A percentile compares a stretch with the other conserved stretches of the same genome.
phyloP scores from a whole-genome alignment of 108 stramenopile genomes.

The Nannochloropsis oceanica region DNA sequence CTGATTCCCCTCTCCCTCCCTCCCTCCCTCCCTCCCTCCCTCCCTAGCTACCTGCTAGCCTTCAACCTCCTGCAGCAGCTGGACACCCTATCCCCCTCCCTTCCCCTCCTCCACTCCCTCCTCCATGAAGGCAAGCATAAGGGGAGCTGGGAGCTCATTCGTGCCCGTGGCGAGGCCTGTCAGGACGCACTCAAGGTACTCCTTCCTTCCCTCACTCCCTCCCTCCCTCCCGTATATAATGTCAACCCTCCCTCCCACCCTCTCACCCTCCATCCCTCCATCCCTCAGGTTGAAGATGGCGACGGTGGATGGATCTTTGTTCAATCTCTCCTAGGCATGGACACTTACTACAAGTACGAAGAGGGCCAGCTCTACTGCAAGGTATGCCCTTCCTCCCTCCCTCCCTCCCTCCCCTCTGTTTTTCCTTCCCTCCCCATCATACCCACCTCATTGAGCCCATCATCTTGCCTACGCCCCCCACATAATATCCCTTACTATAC shows the following conservation, averaged over 20 bases:
- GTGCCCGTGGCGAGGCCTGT: background rate
- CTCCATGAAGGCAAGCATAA: background rate
- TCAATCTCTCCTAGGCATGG: conserved; percentile 18
- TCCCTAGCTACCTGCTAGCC: too few relatives aligned
- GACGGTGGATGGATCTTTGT: conserved; percentile 12
- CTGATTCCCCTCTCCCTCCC: too few relatives aligned
- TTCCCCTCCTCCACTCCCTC: too few relatives aligned
- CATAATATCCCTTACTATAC: too few relatives aligned
- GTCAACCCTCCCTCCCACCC: background rate
- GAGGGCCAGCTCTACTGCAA: too few relatives aligned
- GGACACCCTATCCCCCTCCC: too few relatives aligned
- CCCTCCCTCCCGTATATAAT: background rate
- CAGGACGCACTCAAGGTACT: background rate
- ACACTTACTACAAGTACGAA: conserved; percentile 23
- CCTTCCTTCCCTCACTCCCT: background rate
- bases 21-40: too few relatives aligned
- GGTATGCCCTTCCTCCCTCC: too few relatives aligned
- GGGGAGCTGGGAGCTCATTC: background rate
- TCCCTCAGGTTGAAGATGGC: too few relatives aligned
- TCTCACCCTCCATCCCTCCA: too few relatives aligned
- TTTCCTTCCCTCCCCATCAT: background rate
- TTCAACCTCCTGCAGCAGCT: too few relatives aligned
- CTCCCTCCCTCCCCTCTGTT: conserved; percentile 1
- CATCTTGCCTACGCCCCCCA: background rate
- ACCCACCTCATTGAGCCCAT: background rate